Evolutionary conservation across 1,139 yeast species (phyloP).

Genomic region (Pichia sp.): DNA sequence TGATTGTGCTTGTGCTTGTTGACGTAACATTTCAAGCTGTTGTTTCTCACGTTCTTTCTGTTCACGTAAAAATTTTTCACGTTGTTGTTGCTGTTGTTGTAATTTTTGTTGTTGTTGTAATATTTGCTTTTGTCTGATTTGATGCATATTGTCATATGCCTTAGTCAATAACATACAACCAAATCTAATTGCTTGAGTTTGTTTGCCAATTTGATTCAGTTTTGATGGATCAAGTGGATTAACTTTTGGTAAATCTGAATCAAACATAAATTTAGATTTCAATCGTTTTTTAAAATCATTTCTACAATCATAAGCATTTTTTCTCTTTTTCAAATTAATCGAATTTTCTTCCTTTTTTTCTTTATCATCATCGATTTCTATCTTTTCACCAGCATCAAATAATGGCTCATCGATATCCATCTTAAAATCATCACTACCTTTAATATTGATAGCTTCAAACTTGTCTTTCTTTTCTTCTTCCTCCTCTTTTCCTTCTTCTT

Average conservation of each 20-base stretch:
- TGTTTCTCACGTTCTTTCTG: constrained; percentile 11
- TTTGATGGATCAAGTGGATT: constrained; percentile 63
- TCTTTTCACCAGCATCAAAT: constrained; percentile 6
- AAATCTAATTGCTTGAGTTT: constrained; percentile 82
- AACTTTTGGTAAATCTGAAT: constrained; percentile 51
- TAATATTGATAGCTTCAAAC: too few relatives aligned
- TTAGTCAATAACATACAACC: constrained; percentile 87
- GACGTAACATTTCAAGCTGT: constrained; percentile 4
- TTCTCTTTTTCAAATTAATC: constrained; percentile 23
- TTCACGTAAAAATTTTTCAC: constrained; percentile 33
- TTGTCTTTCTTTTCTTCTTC: constrained; percentile 15
- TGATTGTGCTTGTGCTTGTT: constrained; percentile 2
- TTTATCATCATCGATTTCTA: constrained; percentile 17
- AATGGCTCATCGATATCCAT: constrained; percentile 6
- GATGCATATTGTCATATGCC: constrained; percentile 62
- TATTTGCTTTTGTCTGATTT: constrained; percentile 38
- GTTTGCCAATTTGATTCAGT: constrained; percentile 75
- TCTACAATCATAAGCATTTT: constrained; percentile 51
- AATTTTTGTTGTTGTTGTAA: constrained; percentile 49
- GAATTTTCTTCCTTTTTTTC: constrained; percentile 18
- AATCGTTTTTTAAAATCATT: constrained; percentile 49
- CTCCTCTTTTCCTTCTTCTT: constrained; percentile 30
- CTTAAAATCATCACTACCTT: too few relatives aligned
- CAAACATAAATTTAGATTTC: constrained; percentile 71
- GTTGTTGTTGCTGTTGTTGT: constrained; percentile 40